Conservation (phyloP, 805 yeast genomes). For the Cyberlindnera sargentensis region DNA sequence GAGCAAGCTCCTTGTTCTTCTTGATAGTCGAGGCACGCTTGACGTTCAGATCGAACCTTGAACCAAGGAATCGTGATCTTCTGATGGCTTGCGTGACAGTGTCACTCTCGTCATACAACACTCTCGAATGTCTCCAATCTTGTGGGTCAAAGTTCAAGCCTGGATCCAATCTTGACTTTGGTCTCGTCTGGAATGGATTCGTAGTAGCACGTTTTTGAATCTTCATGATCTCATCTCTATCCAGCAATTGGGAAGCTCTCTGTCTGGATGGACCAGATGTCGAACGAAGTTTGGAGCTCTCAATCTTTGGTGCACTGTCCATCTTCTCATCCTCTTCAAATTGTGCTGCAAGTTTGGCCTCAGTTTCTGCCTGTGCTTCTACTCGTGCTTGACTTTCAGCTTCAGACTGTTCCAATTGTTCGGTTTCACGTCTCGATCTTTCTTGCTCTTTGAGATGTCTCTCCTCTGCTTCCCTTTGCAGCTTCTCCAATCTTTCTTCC, state of each 20-base stretch:
- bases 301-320: slow-evolving; percentile 10
- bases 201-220: slow-evolving; percentile 30
- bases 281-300: slow-evolving; percentile 25
- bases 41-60: slow-evolving; percentile 29
- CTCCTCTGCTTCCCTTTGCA: slow-evolving; percentile 19
- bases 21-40: slow-evolving; percentile 20
- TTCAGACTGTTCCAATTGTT: slow-evolving; percentile 22
- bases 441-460: slow-evolving; percentile 6
- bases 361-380: slow-evolving; percentile 2
- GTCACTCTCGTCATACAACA: slow-evolving; percentile 19
- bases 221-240: slow-evolving; percentile 22
- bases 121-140: slow-evolving; percentile 15
- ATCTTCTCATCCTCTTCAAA: slow-evolving; percentile 15
- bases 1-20: slow-evolving; percentile 5
- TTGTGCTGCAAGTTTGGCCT: slow-evolving; percentile 11
- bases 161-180: slow-evolving; percentile 38
- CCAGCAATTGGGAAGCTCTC: slow-evolving; percentile 17
- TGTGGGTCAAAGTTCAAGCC: slow-evolving; percentile 27
- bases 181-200: slow-evolving; percentile 32
- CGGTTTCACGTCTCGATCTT: slow-evolving; percentile 6
- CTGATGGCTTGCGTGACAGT: slow-evolving; percentile 35
- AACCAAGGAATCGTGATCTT: slow-evolving; percentile 38
- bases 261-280: slow-evolving; percentile 29
- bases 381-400: slow-evolving; percentile 12
- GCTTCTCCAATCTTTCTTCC: slow-evolving; percentile 17